These are phyloP conservation scores for Trametes gibbosa DNA, from an alignment of 768 basidiomycete genomes.

Conservation along the genomic window DNA sequence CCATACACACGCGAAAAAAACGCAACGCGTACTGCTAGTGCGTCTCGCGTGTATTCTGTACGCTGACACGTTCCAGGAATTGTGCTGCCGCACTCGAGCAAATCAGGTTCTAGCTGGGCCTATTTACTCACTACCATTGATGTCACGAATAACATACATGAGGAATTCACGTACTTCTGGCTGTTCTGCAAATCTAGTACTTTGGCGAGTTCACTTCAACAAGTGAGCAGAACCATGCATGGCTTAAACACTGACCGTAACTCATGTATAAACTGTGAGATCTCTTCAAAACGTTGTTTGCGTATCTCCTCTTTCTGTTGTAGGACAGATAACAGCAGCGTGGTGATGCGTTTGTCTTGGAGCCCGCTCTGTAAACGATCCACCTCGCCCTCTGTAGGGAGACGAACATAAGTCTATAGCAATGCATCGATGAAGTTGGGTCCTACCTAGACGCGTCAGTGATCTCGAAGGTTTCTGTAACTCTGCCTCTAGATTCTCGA, in stretches of 20 bases:
- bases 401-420: not conserved
- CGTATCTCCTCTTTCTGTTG: constrained; percentile 19
- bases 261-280: not conserved
- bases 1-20: not conserved
- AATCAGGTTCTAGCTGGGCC: no score
- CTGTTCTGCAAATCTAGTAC: not conserved
- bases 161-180: not conserved
- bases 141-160: not conserved
- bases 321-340: constrained; percentile 3
- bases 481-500: not conserved
- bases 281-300: not conserved
- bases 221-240: not conserved
- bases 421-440: not conserved
- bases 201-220: not conserved
- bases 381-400: not conserved
- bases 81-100: no score
- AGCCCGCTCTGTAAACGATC: constrained; percentile 4
- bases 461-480: not conserved
- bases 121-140: no score
- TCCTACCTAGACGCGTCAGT: not conserved
- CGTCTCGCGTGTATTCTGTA: constrained; percentile 13
- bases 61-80: not conserved
- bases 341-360: not conserved
- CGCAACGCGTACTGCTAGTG: constrained; percentile 8
- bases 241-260: not conserved